phyloP scores from a whole-genome alignment of 345 rosid species.

The Rhizophora mangle region DNA sequence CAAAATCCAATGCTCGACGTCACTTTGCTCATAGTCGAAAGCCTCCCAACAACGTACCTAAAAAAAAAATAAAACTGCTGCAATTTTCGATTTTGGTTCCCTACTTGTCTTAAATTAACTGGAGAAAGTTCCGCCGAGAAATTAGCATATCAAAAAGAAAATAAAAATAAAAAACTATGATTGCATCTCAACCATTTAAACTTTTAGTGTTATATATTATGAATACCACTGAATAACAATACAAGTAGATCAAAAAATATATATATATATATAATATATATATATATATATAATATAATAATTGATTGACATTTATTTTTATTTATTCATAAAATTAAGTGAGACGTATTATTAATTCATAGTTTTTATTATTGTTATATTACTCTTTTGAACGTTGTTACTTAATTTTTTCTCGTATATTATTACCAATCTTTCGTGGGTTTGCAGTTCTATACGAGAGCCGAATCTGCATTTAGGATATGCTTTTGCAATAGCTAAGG shows the following conservation, averaged over 20 bases:
- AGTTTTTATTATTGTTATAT: not conserved
- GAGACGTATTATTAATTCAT: too few relatives aligned
- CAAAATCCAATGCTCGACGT: constrained; percentile 22
- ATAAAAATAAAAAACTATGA: not conserved
- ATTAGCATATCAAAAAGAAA: too few relatives aligned
- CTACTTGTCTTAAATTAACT: not conserved
- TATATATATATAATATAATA: too few relatives aligned
- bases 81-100: constrained; percentile 19
- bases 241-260: too few relatives aligned
- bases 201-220: too few relatives aligned
- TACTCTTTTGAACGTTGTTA: not conserved
- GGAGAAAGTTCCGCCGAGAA: too few relatives aligned
- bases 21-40: constrained; percentile 12
- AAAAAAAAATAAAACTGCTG: not conserved
- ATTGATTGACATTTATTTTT: too few relatives aligned
- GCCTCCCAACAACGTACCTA: constrained; percentile 6
- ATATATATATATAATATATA: too few relatives aligned
- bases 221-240: too few relatives aligned
- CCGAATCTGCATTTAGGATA: constrained; percentile 39
- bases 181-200: too few relatives aligned
- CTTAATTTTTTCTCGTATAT: not conserved
- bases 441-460: constrained; percentile 13
- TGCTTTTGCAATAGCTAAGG: constrained; percentile 47
- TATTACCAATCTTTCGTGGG: constrained; percentile 1
- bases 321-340: too few relatives aligned